Evolutionary conservation across 495 filamentous ascomycete species (phyloP), one percentile per base, ranked within the genome.

Genomic region (Parathielavia hyrcaniae): DNA sequence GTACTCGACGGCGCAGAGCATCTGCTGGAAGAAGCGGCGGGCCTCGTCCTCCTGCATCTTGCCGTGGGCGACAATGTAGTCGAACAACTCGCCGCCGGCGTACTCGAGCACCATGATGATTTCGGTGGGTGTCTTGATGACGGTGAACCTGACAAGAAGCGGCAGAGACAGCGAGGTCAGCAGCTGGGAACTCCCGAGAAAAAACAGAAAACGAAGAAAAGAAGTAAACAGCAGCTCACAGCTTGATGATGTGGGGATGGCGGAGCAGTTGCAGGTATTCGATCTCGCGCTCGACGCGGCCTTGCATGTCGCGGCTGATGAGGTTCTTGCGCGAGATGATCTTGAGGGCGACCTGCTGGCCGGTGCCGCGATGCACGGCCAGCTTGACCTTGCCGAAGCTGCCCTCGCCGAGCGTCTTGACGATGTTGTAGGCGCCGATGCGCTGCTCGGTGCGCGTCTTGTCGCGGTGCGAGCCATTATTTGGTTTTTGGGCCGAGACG

Each of bases 71-170:
- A 98, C 93, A 32, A 98, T 89, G 68, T 97, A 97, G 69, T 98
- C 92, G 76, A 98, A 98, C 26, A 98, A 78, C 73, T 98, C 93
- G 40, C 88, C 89, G 52, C 93, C 93, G 44, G 93, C 93, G 72
- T 91, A 98, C 74, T 98, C 93, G 54, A 98, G 82, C 16, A 98
- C 93, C 93, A 98, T 98, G 69, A 97, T 91, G 72, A 98, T 97
- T 69, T 98, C 93, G 50, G 79, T 79, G 35, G 86, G 81, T 22
- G 90, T 96, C 45, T 92, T 96, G 70, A 98, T 96, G 58, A 97
- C 93, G 45, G 92, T 97, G 71, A 91, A 97, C 52, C 89, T 93
- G 45, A 19, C n/a, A 19, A 34, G 39, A 30, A 39, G 47, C 30
- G n/a, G 35, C 46, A 17, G 8, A 20, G 55, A 54, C 41, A 52